Conservation (phyloP, 2,329 filamentous ascomycete species). For the Penicillium sp. region DNA sequence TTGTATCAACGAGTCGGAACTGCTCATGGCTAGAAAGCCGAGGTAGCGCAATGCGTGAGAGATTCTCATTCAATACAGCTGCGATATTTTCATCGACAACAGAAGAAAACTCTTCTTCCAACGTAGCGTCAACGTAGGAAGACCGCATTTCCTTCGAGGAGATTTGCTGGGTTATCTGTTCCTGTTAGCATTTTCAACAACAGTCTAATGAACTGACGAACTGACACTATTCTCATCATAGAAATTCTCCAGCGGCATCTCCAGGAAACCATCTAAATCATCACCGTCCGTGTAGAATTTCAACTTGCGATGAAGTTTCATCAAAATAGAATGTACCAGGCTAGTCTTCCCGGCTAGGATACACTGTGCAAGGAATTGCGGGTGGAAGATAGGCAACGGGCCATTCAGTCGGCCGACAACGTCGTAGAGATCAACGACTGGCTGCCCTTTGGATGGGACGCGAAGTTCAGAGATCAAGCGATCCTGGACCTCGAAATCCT, state of each 20-base stretch:
- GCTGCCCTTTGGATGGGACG: constrained; percentile 51
- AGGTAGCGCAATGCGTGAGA: constrained; percentile 75
- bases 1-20: constrained; percentile 79
- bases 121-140: constrained; percentile 55
- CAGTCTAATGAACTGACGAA: background rate
- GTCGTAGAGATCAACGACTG: constrained; percentile 73
- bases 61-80: constrained; percentile 70
- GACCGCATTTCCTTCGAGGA: constrained; percentile 55
- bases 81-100: constrained; percentile 74
- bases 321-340: constrained; percentile 73
- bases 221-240: constrained; percentile 51
- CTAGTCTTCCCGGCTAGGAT: constrained; percentile 77
- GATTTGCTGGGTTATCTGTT: constrained; percentile 43
- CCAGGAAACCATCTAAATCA: constrained; percentile 75
- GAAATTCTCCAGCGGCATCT: constrained; percentile 57
- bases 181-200: constrained; percentile 21
- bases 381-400: constrained; percentile 87
- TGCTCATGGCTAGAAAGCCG: constrained; percentile 85
- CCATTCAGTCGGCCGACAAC: constrained; percentile 84
- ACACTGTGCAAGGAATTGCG: constrained; percentile 85
- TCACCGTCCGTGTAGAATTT: constrained; percentile 87
- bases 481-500: constrained; percentile 69
- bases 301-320: constrained; percentile 73
- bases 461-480: constrained; percentile 62
- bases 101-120: constrained; percentile 60